phyloP scores from a whole-genome alignment of 805 yeast genomes.

The Kodamaea nitidulidarum region DNA sequence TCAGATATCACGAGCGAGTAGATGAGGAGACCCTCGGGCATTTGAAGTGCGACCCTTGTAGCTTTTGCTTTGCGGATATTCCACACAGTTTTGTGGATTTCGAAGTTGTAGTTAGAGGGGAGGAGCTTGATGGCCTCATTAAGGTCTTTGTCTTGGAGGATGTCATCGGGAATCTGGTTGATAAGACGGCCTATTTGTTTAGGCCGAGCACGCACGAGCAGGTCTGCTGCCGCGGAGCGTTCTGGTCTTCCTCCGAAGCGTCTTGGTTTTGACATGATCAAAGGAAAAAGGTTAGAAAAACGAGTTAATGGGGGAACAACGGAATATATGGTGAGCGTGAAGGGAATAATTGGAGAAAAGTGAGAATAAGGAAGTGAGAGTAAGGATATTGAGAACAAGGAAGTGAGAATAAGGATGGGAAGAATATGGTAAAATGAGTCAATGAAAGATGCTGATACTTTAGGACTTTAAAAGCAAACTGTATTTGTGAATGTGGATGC shows the following conservation, averaged over 20 bases:
- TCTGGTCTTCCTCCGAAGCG: conserved; percentile 55
- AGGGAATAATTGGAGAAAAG: too few relatives aligned
- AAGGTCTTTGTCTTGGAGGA: conserved; percentile 73
- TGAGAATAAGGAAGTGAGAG: too few relatives aligned
- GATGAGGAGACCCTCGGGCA: conserved; percentile 94
- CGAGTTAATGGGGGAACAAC: neutral
- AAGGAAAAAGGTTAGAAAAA: neutral
- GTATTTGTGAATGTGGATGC: too few relatives aligned
- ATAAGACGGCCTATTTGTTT: conserved; percentile 54
- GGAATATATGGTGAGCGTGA: too few relatives aligned
- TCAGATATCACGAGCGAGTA: conserved; percentile 89
- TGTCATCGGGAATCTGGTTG: conserved; percentile 87
- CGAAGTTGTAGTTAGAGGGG: conserved; percentile 92
- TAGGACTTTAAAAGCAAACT: too few relatives aligned
- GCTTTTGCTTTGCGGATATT: conserved; percentile 73
- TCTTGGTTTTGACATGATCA: conserved; percentile 32
- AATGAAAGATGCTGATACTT: too few relatives aligned
- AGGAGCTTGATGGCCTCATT: conserved; percentile 76
- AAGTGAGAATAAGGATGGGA: too few relatives aligned
- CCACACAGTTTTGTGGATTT: conserved; percentile 94
- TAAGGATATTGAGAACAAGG: too few relatives aligned
- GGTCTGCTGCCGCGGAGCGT: conserved; percentile 9
- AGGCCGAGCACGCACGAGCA: conserved; percentile 13
- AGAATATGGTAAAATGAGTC: too few relatives aligned
- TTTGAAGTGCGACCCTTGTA: conserved; percentile 84